phyloP scores from a whole-genome alignment of 805 yeast species.

The Lachancea nothofagi region DNA sequence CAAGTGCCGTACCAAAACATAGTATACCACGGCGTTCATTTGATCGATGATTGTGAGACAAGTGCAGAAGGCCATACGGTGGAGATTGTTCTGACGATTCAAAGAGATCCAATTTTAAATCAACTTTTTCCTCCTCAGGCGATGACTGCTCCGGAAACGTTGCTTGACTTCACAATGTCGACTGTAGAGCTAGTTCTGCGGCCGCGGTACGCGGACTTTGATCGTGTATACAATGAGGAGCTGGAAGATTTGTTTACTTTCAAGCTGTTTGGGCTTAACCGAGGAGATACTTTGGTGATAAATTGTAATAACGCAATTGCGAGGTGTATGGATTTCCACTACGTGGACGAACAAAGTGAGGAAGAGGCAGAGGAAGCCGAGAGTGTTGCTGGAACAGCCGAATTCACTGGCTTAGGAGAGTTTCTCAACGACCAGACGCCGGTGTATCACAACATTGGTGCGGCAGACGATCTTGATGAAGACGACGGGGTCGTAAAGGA shows the following conservation, averaged over 20 bases:
- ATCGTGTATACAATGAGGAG: conserved; percentile 33
- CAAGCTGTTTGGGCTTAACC: conserved; percentile 36
- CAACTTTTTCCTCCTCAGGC: conserved; percentile 21
- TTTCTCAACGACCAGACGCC: conserved; percentile 13
- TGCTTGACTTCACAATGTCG: conserved; percentile 12
- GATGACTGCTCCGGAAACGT: conserved; percentile 1
- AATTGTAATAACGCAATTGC: conserved; percentile 36
- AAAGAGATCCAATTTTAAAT: conserved; percentile 23
- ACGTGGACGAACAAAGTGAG: conserved; percentile 12
- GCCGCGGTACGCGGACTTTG: conserved; percentile 35
- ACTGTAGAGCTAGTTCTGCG: conserved; percentile 33
- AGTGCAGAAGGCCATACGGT: conserved; percentile 26
- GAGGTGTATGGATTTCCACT: conserved; percentile 31
- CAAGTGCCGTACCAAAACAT: conserved; percentile 34
- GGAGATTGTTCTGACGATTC: conserved; percentile 26
- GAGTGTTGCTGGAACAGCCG: conserved; percentile 5
- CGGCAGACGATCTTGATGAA: conserved; percentile 27
- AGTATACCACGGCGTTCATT: conserved; percentile 29
- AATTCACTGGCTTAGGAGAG: conserved; percentile 19
- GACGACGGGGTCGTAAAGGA: conserved; percentile 11
- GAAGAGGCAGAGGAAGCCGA: conserved; percentile 8
- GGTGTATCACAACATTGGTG: conserved; percentile 19
- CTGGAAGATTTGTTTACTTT: conserved; percentile 36
- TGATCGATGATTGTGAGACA: conserved; percentile 5
- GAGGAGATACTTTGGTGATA: conserved; percentile 37